Conservation (phyloP, 164 flowering plant species). For the Echeveria elegans region DNA sequence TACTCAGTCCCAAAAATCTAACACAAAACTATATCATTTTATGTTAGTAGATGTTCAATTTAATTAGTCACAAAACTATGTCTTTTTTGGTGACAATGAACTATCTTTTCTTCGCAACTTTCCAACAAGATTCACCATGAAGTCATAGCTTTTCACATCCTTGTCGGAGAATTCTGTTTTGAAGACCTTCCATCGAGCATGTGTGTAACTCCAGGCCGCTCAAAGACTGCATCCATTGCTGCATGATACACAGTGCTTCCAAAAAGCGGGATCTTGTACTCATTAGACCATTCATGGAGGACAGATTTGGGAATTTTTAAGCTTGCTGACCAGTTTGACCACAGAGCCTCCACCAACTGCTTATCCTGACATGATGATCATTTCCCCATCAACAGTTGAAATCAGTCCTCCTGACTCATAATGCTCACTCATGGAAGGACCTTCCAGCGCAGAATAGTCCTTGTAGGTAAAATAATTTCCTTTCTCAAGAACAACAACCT, state of each 20-base stretch:
- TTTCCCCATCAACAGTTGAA: slow-evolving; percentile 23
- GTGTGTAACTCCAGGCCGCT: slow-evolving; percentile 50
- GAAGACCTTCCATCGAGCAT: slow-evolving; percentile 48
- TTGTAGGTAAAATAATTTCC: slow-evolving; percentile 24
- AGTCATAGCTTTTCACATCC: slow-evolving; percentile 66
- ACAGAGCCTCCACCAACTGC: slow-evolving; percentile 41
- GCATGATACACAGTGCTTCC: slow-evolving; percentile 26
- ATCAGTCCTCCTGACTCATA: slow-evolving; percentile 26
- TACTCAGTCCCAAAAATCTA: no score
- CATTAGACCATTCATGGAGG: slow-evolving; percentile 26
- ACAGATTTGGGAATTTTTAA: slow-evolving; percentile 26
- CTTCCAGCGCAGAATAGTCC: slow-evolving; percentile 32
- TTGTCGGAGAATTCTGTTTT: slow-evolving; percentile 48
- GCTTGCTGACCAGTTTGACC: slow-evolving; percentile 34
- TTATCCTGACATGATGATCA: slow-evolving; percentile 26
- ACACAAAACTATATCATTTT: no score
- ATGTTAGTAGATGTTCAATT: no score
- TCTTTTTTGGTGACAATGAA: no score
- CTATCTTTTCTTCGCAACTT: no score
- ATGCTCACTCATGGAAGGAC: slow-evolving; percentile 22
- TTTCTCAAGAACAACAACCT: slow-evolving; percentile 32
- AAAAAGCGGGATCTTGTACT: slow-evolving; percentile 20
- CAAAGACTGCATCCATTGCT: slow-evolving; percentile 61
- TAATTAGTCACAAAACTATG: no score
- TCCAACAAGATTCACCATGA: slow-evolving; percentile 34